Base-by-base conservation (phyloP, 331 rosid genomes). In the Malus hybrid region DNA sequence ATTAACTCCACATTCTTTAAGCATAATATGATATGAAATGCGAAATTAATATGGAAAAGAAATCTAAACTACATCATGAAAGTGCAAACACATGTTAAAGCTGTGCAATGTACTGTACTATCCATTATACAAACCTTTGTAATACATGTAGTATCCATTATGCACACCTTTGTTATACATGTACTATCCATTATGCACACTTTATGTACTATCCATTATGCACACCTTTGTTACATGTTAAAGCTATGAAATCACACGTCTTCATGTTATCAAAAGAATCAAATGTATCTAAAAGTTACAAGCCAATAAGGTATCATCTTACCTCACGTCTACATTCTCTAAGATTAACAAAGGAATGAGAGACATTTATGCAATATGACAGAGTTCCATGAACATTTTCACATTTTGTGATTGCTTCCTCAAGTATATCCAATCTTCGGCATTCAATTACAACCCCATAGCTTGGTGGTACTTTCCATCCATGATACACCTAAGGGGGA, bases 301-400 rank as follows among this genome's bases (percentile, higher is more conserved):
- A 29, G 68, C 68, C 68, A 16, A 64, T 8, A 29, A 31, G 10
- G 22, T 31, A 31, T 64, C 42, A 28, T 62, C 67, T 85, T 80
- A 92, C 99, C 97, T 92, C 99, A 48, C 73, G 93, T 70, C 99
- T 84, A 80, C 88, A 95, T 87, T 95, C 99, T 72, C 99, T 79
- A 61, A 95, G 96, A 66, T 89, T 95, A 61, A 95, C 97, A 83
- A 83, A 95, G 79, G 97, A 86, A 83, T 95, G 96, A 57, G 99
- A 95, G 80, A 95, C 86, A 61, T 88, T 62, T 62, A 62, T 62
- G 86, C 97, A 94, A 86, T 91, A 91, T 36, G 97, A 88, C 33
- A 93, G 74, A 79, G 96, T 91, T 81, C 97, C 97, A 24, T 87
- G 95, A 74, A 91, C 82, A 65, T 90, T 87, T 73, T 94, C 98